Base-by-base conservation (phyloP, 2,329 filamentous ascomycete genomes). In the Arthrocladium fulminans region DNA sequence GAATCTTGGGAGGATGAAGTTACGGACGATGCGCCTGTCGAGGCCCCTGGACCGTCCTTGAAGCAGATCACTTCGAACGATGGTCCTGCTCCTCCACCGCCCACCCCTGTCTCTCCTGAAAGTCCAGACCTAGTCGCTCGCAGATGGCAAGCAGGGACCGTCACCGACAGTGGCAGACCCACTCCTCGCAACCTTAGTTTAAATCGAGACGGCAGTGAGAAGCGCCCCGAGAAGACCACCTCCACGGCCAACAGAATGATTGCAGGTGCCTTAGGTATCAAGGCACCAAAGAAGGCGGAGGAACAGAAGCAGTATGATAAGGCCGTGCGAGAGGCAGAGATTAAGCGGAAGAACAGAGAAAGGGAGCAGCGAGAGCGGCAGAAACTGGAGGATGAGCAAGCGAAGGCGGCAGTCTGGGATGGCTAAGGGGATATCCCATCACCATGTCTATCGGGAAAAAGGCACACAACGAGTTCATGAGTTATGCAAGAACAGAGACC, bases 201-300 rank as follows among this genome's bases (percentile, higher is more conserved):
- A 20, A 17, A 13, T 13, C 22, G 22, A 22, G 23, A 24, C 13
- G 19, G 10, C 15, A 27, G 32, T n/a, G 44, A 47, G n/a, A 47
- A 34, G 23, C 30, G 45, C 15, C 90, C 88, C 0, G 89, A 95
- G 68, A 98, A 95, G 73, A 94, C 89, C 53, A 94, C 94, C 52
- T 87, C 88, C 0, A 88, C 94, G 32, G 92, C 92, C 3, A 79
- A 85, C 53, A 75, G 92, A 51, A 76, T 98, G 78, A 97, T 98
- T 63, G 88, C 88, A 0, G 86, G 85, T 2, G 88, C 86, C 0
- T 70, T 97, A 56, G 92, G 92, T 1, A 78, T 96, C 47, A 80
- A 82, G 60, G 80, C 83, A 27, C 87, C 88, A 25, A 84, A 80
- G 70, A 78, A 83, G 65, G 96, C 88, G 1, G 88, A 94, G 54